Evolutionary conservation across 1,284 basidiomycete genomes (phyloP), one percentile per base, ranked within the genome.

Genomic region (Rhodofomes roseus): DNA sequence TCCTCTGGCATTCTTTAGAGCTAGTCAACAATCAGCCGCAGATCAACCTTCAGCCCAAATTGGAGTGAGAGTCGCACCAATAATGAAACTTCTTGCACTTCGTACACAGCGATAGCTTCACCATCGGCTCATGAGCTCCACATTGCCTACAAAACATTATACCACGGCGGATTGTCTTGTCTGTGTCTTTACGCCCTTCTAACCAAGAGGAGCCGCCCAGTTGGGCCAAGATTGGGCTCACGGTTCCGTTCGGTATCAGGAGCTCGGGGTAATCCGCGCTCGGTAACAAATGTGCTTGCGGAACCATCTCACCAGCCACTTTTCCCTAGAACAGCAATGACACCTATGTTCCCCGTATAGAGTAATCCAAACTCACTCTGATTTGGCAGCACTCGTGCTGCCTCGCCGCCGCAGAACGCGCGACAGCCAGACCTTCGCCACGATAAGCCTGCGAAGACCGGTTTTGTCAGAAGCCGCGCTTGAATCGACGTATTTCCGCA

Each of bases 1-100:
- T 40, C 43, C 60, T 64, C 55, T 68, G 67, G 40, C 67, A 68
- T 39, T 64, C 64, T 51, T 55, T 60, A 2, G 65, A 67, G 55
- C 66, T 66, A 44, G 8, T 29, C 5, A 43, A 50, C n/a, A 7
- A 29, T 39, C 12, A n/a, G 11, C 39, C 14, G 8, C 18, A 1
- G 11, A 18, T 31, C 22, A 29, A 20, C 9, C 8, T 8, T 12
- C 16, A 12, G 18, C 25, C 37, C 11, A 51, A 23, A 8, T 18
- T n/a, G n/a, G n/a, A n/a, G n/a, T n/a, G n/a, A n/a, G n/a, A n/a
- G 16, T 44, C 66, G 46, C 54, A 68, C 66, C 66, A 68, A 46
- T 68, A 68, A 53, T 55, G 66, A 23, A 64, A 60, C 48, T 62
- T 60, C 40, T 63, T 57, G 54, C 66, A 66, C 18, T 48, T 52